Conservation (phyloP, 306 rosid species). For the Cucumis cinereus region DNA sequence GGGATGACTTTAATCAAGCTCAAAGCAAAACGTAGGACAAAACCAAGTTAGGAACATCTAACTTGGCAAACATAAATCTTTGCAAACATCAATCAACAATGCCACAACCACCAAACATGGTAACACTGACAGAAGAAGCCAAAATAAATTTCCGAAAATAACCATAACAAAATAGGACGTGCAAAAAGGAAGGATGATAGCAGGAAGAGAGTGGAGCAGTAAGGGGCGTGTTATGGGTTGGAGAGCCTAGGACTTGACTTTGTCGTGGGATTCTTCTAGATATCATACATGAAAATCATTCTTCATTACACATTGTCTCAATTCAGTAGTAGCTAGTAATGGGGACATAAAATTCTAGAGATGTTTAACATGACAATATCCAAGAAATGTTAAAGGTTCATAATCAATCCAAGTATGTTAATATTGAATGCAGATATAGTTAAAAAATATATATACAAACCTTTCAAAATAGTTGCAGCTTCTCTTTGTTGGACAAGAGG, state of each 20-base stretch:
- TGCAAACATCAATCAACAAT: no score
- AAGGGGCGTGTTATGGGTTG: not conserved
- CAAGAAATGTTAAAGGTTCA: not conserved
- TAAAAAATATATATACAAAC: conserved; percentile 18
- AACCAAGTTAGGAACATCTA: no score
- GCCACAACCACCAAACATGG: no score
- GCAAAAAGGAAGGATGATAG: not conserved
- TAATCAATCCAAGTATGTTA: not conserved
- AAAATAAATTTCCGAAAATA: no score
- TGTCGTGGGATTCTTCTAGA: not conserved
- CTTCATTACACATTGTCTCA: not conserved
- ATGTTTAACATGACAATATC: not conserved
- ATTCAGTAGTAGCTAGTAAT: not conserved
- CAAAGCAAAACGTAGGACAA: no score
- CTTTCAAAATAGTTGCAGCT: conserved; percentile 58
- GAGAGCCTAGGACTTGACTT: not conserved
- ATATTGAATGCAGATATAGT: not conserved
- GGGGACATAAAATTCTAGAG: not conserved
- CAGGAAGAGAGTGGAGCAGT: not conserved
- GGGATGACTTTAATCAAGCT: no score
- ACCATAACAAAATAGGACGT: no score
- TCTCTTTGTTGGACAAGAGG: conserved; percentile 91
- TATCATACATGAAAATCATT: not conserved
- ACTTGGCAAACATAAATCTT: no score
- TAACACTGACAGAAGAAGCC: no score